Percentiles rank a stretch among this genome's conserved stretches.
These are phyloP conservation scores for Hypoxylon rubiginosum DNA, from an alignment of 2,329 filamentous ascomycete genomes.

Conservation along the genomic window DNA sequence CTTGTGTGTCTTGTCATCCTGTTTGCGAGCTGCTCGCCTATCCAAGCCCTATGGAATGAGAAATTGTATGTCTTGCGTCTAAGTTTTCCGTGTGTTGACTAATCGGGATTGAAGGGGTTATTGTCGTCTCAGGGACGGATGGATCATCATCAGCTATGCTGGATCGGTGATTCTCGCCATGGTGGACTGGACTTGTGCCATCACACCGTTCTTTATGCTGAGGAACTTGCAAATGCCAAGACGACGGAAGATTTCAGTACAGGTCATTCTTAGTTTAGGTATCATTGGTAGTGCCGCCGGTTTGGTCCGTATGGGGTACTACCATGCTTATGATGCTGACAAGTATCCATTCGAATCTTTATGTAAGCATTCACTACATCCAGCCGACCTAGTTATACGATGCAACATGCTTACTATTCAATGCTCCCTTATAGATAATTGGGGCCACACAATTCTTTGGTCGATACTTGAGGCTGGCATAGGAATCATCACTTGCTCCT, in stretches of 20 bases:
- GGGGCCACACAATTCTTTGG: slow-evolving; percentile 33
- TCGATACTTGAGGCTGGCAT: slow-evolving; percentile 35
- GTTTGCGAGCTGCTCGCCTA: no score
- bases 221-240: slow-evolving; percentile 46
- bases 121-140: slow-evolving; percentile 12
- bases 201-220: slow-evolving; percentile 50
- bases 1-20: no score
- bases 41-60: no score
- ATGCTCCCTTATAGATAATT: background rate
- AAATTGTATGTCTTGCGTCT: no score
- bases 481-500: slow-evolving; percentile 38
- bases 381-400: slow-evolving; percentile 9
- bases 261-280: slow-evolving; percentile 24
- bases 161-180: slow-evolving; percentile 38
- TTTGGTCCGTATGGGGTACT: slow-evolving; percentile 25
- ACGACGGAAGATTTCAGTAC: slow-evolving; percentile 39
- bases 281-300: slow-evolving; percentile 22
- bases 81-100: no score
- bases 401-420: background rate
- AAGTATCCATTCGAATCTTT: slow-evolving; percentile 17
- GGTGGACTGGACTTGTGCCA: slow-evolving; percentile 49
- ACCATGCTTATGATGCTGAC: slow-evolving; percentile 1
- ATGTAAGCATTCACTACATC: slow-evolving; percentile 17
- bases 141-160: slow-evolving; percentile 29
- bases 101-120: no score